phyloP scores from a whole-genome alignment of 1,139 yeast species.

The Blastobotrys illinoisensis region DNA sequence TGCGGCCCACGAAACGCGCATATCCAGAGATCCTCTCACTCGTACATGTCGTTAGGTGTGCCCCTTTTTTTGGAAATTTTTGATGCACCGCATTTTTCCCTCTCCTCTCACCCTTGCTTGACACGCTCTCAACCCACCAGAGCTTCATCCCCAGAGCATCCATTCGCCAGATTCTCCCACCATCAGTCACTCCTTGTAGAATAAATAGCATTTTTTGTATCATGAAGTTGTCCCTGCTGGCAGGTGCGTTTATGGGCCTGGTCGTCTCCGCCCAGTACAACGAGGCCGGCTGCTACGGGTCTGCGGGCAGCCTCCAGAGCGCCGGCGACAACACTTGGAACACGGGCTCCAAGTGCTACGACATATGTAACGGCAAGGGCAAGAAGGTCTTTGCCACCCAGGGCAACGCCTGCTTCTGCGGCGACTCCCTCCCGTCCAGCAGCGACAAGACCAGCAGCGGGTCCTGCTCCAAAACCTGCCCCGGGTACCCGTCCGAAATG shows the following conservation, averaged over 20 bases:
- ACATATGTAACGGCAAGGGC: constrained; percentile 13
- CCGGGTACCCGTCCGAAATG: constrained; percentile 44
- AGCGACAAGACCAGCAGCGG: constrained; percentile 26
- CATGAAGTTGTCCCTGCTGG: constrained; percentile 7
- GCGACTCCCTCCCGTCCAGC: constrained; percentile 46
- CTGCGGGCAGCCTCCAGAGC: constrained; percentile 16
- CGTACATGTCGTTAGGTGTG: neutral
- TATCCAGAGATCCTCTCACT: neutral
- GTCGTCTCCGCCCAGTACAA: constrained; percentile 8
- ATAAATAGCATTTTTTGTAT: neutral
- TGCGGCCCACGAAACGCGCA: neutral
- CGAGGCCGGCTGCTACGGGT: constrained; percentile 24
- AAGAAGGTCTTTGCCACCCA: constrained; percentile 51
- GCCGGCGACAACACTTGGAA: constrained; percentile 17
- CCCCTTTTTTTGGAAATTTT: neutral
- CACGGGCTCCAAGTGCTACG: constrained; percentile 15
- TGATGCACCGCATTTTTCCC: neutral
- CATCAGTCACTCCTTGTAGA: neutral
- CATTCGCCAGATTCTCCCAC: too few relatives aligned
- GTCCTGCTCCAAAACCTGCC: constrained; percentile 44
- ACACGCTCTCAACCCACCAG: neutral
- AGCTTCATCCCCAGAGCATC: too few relatives aligned
- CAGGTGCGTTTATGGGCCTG: constrained; percentile 3
- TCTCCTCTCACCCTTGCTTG: neutral
- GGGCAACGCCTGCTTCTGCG: constrained; percentile 64